Base-by-base conservation (phyloP, 1,284 basidiomycete species). In the Trametes sp. region DNA sequence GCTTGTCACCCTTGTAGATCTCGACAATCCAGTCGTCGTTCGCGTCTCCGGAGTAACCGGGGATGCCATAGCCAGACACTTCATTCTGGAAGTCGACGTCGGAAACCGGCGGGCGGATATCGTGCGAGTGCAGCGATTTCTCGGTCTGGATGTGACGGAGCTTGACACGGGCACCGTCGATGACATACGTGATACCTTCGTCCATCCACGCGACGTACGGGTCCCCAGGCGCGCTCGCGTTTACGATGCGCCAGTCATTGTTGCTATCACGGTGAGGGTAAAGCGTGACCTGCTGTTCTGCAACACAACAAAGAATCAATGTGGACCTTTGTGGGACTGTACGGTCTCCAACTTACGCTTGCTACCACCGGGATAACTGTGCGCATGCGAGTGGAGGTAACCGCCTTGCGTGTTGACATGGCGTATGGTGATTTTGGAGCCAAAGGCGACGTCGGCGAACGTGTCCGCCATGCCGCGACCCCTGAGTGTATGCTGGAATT, bases 81-180 rank as follows among this genome's bases (percentile, higher is more conserved):
- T 99, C 98, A 73, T 98, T 97, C 81, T 99, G 98, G 82, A 98
- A 99, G 70, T 99, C 98, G 57, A 98, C 95, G 62, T 99, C 97
- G 51, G 94, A 96, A n/a, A 99, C 89, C 16, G 96, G 96, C 3
- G 98, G 94, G 41, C 97, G 90, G 68, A 92, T 80, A 70, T 98
- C 96, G 78, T 99, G 98, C 52, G 94, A 96, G 80, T 99, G 98
- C 5, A 99, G 85, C 57, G 90, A 87, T 77, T 95, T 97, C 69
- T 92, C 85, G 0, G 96, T 97, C 26, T 81, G 59, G 49, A 89
- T 80, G 78, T 99, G 98, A 50, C 90, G 84, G 35, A 99, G 81
- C 69, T 94, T 94, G 79, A 99, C 85, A 70, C 89, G 89, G 68
- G 85, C 84, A 13, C 87, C 87, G 24, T 90, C 79, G 21, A 80